Base-by-base conservation (phyloP, 208 protist genomes). In the Crithidia thermophila region DNA sequence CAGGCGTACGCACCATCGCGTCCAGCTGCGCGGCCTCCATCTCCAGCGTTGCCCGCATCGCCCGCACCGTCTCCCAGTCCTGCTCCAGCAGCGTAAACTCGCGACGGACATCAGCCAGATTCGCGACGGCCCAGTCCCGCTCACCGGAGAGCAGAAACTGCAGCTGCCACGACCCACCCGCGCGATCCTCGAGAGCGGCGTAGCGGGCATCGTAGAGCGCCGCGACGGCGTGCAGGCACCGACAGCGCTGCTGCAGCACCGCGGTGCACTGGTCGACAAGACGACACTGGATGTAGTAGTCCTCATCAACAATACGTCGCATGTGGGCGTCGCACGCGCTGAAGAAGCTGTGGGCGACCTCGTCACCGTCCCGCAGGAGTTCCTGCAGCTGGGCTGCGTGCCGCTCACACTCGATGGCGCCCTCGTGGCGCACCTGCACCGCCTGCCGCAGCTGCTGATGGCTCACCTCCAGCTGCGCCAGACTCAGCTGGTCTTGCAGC, bases 71-170 rank as follows among this genome's bases (percentile, higher is more conserved):
- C n/a, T 21, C 47, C 81, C 82, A 88, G n/a, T 67, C 63, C 20
- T 25, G 50, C 28, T 87, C 79, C 42, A 92, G 45, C 43, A 73
- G 43, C 33, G 20, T 9, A 18, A 91, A 58, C 66, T 93, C 85
- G 4, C 49, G 50, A 6, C 80, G 83, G 7, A 87, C 72, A 21
- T 93, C 83, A 14, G 77, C 55, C 43, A 93, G 56, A 61, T 95
- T 91, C 13, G 45, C 62, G 9, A 79, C 73, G 6, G 82, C 82
- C 69, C 77, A 85, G 21, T 87, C 83, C 16, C 80, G 85, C 62
- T 93, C 90, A 18, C 79, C 71, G 9, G 79, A 59, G 6, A 90
- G 57, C 31, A 95, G 76, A 57, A 93, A 95, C 59, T 86, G 70
- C 60, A 82, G 45, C 71, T 93, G 85, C 83, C 78, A 91, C 20